Base-by-base conservation (phyloP, 805 yeast species). In the Myxozyma sirexii region DNA sequence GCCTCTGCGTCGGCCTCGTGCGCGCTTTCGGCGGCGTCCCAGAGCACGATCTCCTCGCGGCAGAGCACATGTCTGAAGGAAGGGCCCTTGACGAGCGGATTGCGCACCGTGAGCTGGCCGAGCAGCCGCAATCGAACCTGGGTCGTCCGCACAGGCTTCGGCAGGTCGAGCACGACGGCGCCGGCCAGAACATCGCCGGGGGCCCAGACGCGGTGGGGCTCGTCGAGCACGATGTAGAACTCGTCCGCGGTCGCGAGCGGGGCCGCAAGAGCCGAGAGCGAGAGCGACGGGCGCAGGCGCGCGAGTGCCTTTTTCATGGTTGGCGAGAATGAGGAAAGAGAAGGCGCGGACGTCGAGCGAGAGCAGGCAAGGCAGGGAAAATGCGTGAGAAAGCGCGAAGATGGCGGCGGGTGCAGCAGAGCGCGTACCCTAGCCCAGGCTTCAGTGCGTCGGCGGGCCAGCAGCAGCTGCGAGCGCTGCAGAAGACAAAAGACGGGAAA, bases 131-230 rank as follows among this genome's bases (percentile, higher is more conserved):
- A 68, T 5, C 54, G 52, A 19, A 74, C 45, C 58, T 53, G 41
- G 31, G 67, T 47, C 10, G 70, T 64, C 19, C 61, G 54, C 29
- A 59, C 62, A 2, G 70, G 67, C 56, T 67, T 67, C n/a, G 68
- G 62, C 24, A 72, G 53, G 31, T 68, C 69, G 41, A 74, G 59
- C 26, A 74, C 70, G 31, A 72, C 74, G 33, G 60, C 62, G 46
- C 77, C 77, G 2, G 63, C 31, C 2, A 89, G 80, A 64, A 80
- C 80, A 54, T 90, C 96, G 15, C 93, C 94, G 0, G 97, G 96
- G n/a, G 78, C 75, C 83, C 87, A 90, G 3, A 81, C 75, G 65
- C 82, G 82, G 71, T 89, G 96, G 0, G 96, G 92, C 56, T 86
- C 85, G 62, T 85, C 87, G 47, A 90, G 76, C 46, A 78, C 78